These are phyloP conservation scores for Mucuna pruriens DNA, from an alignment of 306 rosid genomes.

Conservation along the genomic window DNA sequence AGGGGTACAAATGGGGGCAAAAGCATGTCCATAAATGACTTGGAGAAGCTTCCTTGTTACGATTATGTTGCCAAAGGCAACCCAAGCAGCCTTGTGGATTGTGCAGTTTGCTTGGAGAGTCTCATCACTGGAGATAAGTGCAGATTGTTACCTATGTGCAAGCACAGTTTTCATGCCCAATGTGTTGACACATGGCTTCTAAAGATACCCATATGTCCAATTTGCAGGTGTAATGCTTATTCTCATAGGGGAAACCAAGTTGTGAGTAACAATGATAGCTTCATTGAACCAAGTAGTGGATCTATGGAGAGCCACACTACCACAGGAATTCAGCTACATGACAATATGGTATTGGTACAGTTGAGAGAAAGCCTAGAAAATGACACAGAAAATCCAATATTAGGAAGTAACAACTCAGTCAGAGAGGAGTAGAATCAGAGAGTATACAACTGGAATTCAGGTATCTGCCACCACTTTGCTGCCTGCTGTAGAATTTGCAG, in stretches of 20 bases:
- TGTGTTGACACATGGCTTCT: conserved; percentile 76
- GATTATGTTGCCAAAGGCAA: conserved; percentile 50
- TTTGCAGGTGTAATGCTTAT: conserved; percentile 53
- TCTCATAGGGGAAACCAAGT: conserved; percentile 16
- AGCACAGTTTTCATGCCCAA: conserved; percentile 66
- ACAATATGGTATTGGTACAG: neutral
- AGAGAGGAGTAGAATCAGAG: conserved; percentile 33
- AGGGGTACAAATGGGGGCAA: conserved; percentile 25
- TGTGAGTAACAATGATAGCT: conserved; percentile 16
- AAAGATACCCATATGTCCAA: conserved; percentile 60
- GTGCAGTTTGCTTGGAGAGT: conserved; percentile 77
- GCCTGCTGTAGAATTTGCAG: neutral
- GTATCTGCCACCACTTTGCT: conserved; percentile 9
- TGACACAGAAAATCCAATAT: conserved; percentile 24
- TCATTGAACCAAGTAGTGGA: conserved; percentile 32
- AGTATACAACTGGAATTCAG: conserved; percentile 1
- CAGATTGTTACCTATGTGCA: conserved; percentile 60
- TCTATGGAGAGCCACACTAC: conserved; percentile 21
- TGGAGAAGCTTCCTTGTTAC: conserved; percentile 72
- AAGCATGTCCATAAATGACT: conserved; percentile 53
- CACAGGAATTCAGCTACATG: neutral
- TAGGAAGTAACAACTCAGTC: conserved; percentile 1
- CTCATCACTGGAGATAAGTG: conserved; percentile 65
- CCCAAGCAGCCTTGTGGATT: conserved; percentile 50
- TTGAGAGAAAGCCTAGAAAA: conserved; percentile 40